Evolutionary conservation across 495 filamentous ascomycete genomes (phyloP).

Genomic region (Hypoxylon intermedium): DNA sequence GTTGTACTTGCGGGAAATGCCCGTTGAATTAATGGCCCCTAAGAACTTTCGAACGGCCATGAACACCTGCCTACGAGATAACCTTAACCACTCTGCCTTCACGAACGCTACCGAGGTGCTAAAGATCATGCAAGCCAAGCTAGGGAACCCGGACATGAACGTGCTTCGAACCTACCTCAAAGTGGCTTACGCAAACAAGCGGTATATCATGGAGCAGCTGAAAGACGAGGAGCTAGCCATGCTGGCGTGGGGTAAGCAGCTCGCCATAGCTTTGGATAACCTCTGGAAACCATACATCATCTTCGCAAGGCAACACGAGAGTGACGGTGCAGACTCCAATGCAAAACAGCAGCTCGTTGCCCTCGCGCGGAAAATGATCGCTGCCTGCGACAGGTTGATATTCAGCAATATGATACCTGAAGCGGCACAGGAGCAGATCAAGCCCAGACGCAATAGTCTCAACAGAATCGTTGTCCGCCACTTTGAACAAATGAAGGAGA

Average conservation of each 20-base stretch:
- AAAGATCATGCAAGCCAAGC: slow-evolving; percentile 57
- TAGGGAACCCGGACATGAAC: slow-evolving; percentile 52
- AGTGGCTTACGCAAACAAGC: slow-evolving; percentile 44
- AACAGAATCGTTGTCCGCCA: slow-evolving; percentile 27
- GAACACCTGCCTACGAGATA: slow-evolving; percentile 71
- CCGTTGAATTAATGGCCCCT: slow-evolving; percentile 44
- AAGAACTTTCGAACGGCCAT: slow-evolving; percentile 76
- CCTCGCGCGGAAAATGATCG: slow-evolving; percentile 51
- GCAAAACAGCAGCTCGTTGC: slow-evolving; percentile 45
- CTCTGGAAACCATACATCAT: slow-evolving; percentile 49
- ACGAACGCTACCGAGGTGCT: slow-evolving; percentile 63
- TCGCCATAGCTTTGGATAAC: slow-evolving; percentile 46
- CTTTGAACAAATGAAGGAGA: slow-evolving; percentile 22
- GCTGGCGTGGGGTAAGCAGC: slow-evolving; percentile 41
- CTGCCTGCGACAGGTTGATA: slow-evolving; percentile 47
- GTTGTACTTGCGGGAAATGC: slow-evolving; percentile 61
- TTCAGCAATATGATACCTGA: slow-evolving; percentile 29
- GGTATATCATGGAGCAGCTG: slow-evolving; percentile 20
- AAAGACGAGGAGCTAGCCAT: slow-evolving; percentile 27
- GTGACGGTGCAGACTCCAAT: slow-evolving; percentile 21
- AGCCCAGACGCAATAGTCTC: slow-evolving; percentile 39
- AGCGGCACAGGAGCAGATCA: slow-evolving; percentile 25
- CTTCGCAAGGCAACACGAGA: slow-evolving; percentile 34
- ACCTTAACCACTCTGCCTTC: slow-evolving; percentile 69
- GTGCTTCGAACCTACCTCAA: slow-evolving; percentile 52